Percentiles rank a stretch among this genome's conserved stretches.
phyloP scores from a whole-genome alignment of 75 land plant species.

The Sequoia sempervirens region DNA sequence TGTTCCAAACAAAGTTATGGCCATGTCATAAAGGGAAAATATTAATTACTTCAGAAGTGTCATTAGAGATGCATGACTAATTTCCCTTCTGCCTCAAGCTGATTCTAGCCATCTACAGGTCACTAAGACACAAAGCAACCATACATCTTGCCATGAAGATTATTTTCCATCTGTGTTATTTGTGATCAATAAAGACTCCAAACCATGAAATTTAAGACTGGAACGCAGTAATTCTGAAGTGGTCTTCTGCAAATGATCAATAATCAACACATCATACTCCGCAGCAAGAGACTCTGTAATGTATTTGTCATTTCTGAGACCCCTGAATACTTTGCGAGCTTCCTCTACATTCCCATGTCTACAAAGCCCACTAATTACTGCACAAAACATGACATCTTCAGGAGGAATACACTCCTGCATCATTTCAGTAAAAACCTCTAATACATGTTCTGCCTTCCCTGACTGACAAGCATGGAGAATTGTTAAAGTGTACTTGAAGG shows the following conservation, averaged over 20 bases:
- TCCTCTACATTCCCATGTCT: conserved; percentile 53
- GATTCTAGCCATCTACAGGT: neutral
- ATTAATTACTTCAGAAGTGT: neutral
- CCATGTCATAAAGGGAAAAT: neutral
- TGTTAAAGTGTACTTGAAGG: conserved; percentile 54
- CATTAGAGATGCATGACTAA: neutral
- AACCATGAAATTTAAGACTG: conserved; percentile 55
- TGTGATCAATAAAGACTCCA: conserved; percentile 32
- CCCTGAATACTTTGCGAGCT: conserved; percentile 47
- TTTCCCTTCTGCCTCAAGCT: neutral
- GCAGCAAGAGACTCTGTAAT: conserved; percentile 36
- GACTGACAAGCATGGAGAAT: conserved; percentile 48
- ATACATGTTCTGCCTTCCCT: conserved; percentile 38
- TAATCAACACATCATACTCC: conserved; percentile 47
- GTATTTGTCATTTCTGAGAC: conserved; percentile 27
- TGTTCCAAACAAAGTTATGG: neutral
- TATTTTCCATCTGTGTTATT: neutral
- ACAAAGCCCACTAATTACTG: conserved; percentile 57
- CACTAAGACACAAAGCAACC: neutral
- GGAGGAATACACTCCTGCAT: conserved; percentile 33
- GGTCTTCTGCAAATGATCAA: conserved; percentile 49
- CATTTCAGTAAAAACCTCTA: conserved; percentile 64
- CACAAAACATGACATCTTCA: conserved; percentile 40
- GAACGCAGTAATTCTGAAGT: conserved; percentile 43
- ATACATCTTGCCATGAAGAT: neutral